Conservation (phyloP, 2,329 filamentous ascomycete genomes). For the Monascus ruber region DNA sequence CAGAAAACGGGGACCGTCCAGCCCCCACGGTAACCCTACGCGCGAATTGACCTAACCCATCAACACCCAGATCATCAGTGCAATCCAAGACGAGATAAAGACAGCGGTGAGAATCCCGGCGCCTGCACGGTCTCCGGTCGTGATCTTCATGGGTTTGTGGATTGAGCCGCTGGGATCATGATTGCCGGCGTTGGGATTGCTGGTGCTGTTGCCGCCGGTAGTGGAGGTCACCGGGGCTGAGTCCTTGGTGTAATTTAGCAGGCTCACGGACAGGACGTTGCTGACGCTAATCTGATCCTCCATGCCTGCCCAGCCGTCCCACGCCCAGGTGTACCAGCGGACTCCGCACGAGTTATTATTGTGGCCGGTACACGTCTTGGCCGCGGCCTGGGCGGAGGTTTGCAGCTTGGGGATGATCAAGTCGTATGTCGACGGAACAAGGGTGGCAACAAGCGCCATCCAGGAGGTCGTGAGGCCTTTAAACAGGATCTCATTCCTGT, state of each 20-base stretch:
- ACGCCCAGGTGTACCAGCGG: conserved; percentile 46
- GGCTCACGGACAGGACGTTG: conserved; percentile 50
- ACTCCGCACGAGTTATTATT: conserved; percentile 54
- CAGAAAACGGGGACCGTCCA: too few species aligned
- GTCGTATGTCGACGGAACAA: conserved; percentile 49
- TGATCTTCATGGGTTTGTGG: conserved; percentile 7
- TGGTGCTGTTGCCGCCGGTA: conserved; percentile 45
- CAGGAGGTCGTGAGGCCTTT: conserved; percentile 60
- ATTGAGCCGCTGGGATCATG: conserved; percentile 7
- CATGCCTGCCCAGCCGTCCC: conserved; percentile 50
- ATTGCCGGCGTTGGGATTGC: conserved; percentile 25
- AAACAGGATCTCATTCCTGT: conserved; percentile 60
- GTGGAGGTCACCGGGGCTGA: conserved; percentile 31
- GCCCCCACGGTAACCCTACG: too few species aligned
- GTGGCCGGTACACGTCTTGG: conserved; percentile 49
- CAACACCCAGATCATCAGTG: conserved; percentile 21
- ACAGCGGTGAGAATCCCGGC: conserved; percentile 27
- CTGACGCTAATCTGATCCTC: conserved; percentile 60
- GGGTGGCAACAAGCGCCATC: conserved; percentile 48
- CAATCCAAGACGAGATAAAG: conserved; percentile 17
- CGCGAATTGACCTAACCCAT: conserved; percentile 5
- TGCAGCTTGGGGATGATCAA: conserved; percentile 47
- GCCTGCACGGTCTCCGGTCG: conserved; percentile 26
- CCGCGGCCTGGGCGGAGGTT: conserved; percentile 47
- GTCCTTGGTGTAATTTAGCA: conserved; percentile 36